Evolutionary conservation across 78 protist genomes (phyloP).

Genomic region (Chrysochromulina tobinii): DNA sequence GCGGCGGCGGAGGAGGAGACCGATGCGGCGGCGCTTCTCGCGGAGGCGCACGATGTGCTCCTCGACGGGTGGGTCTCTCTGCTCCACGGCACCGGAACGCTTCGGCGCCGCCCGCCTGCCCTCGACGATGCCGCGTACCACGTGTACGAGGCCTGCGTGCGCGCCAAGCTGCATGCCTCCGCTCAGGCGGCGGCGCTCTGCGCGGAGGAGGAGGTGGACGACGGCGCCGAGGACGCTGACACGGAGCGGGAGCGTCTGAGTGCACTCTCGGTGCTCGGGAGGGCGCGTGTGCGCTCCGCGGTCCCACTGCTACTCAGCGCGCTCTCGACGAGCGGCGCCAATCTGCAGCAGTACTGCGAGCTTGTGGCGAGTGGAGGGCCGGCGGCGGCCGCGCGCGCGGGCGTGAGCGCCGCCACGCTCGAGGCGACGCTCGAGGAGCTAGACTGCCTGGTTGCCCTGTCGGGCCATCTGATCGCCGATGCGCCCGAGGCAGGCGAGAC

Average conservation of each 20-base stretch:
- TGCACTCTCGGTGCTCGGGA: not conserved
- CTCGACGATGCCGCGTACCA: not conserved
- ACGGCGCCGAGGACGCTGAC: not conserved
- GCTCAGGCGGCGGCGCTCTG: not conserved
- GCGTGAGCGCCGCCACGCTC: not conserved
- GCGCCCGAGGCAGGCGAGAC: not conserved
- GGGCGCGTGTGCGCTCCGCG: not conserved
- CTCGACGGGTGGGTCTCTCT: not conserved
- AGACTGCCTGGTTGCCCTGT: not conserved
- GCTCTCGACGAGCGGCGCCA: not conserved
- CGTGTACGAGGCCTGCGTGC: not conserved
- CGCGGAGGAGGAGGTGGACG: not conserved
- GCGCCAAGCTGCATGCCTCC: not conserved
- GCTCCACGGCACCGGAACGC: not conserved
- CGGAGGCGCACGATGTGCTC: not conserved
- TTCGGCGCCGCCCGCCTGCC: not conserved
- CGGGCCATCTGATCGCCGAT: not conserved
- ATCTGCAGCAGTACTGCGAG: too few relatives aligned
- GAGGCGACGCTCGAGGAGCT: not conserved
- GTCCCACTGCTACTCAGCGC: not conserved
- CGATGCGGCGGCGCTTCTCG: not conserved
- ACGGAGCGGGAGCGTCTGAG: not conserved
- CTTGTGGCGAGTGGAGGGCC: too few relatives aligned
- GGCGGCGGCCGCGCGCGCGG: not conserved
- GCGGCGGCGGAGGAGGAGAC: not conserved